These are phyloP conservation scores for Verticillium albo-atrum DNA, from an alignment of 2,329 filamentous ascomycete species.

Conservation along the genomic window DNA sequence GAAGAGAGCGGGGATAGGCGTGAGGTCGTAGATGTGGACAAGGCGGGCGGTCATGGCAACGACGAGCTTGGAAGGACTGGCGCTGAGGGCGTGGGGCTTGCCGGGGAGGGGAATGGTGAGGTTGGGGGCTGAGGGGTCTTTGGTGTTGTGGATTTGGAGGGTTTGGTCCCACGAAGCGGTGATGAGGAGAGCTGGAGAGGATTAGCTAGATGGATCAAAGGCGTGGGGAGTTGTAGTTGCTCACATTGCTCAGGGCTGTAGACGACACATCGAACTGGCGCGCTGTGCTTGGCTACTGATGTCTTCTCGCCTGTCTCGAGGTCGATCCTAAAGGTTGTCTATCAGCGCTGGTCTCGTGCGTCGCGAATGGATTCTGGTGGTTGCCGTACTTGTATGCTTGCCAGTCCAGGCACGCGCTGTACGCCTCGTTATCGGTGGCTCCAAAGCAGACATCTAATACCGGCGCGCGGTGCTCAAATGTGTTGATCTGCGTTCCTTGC, in stretches of 20 bases:
- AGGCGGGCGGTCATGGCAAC: conserved; percentile 93
- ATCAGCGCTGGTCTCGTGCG: neutral
- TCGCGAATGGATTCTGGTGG: neutral
- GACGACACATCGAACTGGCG: conserved; percentile 77
- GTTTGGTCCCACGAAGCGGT: conserved; percentile 93
- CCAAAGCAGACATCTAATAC: conserved; percentile 93
- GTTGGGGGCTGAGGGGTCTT: conserved; percentile 45
- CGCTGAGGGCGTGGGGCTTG: conserved; percentile 84
- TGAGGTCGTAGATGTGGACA: conserved; percentile 92
- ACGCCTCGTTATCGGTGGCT: conserved; percentile 75
- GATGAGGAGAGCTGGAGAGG: conserved; percentile 61
- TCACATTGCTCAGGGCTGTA: conserved; percentile 71
- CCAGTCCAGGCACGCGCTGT: conserved; percentile 82
- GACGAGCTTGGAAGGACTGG: conserved; percentile 75
- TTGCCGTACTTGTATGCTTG: conserved; percentile 66
- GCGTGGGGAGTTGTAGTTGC: conserved; percentile 16
- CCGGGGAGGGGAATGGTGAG: conserved; percentile 68
- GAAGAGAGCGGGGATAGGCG: conserved; percentile 55
- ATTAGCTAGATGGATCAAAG: neutral
- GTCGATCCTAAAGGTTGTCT: conserved; percentile 46
- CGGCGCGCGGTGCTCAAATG: conserved; percentile 76
- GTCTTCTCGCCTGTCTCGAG: conserved; percentile 68
- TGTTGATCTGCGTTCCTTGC: conserved; percentile 60
- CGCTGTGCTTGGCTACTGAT: conserved; percentile 71
- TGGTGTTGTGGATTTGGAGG: conserved; percentile 74